Conservation (phyloP, 192 early-diverging fungal species). For the Entomortierella chlamydospora region DNA sequence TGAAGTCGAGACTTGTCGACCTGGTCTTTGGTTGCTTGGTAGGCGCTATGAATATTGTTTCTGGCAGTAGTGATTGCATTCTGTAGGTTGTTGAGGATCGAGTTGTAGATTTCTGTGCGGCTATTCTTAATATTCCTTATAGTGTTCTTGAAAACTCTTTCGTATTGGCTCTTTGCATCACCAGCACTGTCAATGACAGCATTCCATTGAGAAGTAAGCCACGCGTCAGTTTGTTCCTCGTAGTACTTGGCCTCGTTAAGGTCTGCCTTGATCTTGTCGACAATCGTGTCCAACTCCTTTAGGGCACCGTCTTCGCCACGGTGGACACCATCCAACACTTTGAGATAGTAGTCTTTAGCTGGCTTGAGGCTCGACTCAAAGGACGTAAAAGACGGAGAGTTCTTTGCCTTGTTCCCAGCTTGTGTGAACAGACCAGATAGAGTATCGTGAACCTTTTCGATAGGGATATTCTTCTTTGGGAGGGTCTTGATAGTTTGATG, state of each 20-base stretch:
- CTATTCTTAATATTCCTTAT: conserved; percentile 32
- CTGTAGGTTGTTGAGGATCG: conserved; percentile 33
- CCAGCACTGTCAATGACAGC: conserved; percentile 38
- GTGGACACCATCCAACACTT: conserved; percentile 8
- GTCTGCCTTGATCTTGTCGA: conserved; percentile 39
- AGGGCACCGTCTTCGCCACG: conserved; percentile 21
- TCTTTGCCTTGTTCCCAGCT: conserved; percentile 25
- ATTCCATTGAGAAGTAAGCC: conserved; percentile 48
- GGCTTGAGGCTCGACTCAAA: conserved; percentile 38
- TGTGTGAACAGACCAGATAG: conserved; percentile 18
- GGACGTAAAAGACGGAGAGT: conserved; percentile 19
- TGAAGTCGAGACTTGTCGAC: conserved; percentile 38
- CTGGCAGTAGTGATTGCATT: conserved; percentile 13
- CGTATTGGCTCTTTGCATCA: conserved; percentile 34
- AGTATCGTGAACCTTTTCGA: conserved; percentile 32
- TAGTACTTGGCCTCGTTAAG: conserved; percentile 50
- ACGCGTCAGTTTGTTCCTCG: conserved; percentile 48
- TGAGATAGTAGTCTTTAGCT: conserved; percentile 23
- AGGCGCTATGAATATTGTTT: conserved; percentile 31
- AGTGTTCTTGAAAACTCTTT: conserved; percentile 33
- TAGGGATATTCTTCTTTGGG: conserved; percentile 39
- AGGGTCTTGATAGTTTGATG: conserved; percentile 28
- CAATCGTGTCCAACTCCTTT: conserved; percentile 24
- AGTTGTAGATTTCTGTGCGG: conserved; percentile 39
- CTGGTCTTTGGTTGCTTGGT: conserved; percentile 28